Evolutionary conservation across 2,329 filamentous ascomycete genomes (phyloP), one percentile per base, ranked within the genome.

Genomic region (Xylariaceae sp.): DNA sequence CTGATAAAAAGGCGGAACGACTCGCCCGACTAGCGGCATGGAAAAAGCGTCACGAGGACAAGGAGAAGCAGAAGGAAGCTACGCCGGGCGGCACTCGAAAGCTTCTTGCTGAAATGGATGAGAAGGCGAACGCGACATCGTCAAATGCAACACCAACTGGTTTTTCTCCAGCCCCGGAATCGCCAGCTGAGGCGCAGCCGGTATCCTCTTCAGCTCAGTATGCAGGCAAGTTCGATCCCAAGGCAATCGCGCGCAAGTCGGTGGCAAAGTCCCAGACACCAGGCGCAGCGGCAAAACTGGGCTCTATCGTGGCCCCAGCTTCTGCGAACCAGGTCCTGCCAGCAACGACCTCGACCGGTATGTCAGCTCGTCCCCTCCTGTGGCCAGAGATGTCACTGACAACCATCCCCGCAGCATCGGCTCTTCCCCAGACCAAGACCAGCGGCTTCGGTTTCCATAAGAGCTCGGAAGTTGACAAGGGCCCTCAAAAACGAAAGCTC

Each of bases 41-140:
- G 89, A 95, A 95, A 66, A 85, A 88, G 63, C 90, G 89, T 64
- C 83, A 88, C 59, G 85, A 87, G 48, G 79, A 81, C 57, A 82
- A 83, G 51, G 82, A 83, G 52, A 86, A 86, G 59, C 78, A 85
- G 57, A 81, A 78, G 54, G 77, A 84, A 53, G 73, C 81, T 31
- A 78, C 78, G 37, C 70, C 76, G 28, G 77, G 76, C 41, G 80
- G 78, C 48, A 75, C 81, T 27, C 71, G 78, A 51, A 84, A 75
- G 52, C 74, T 88, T 39, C 67, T 84, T 40, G 79, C 82, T 53
- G 78, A 84, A 61, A 87, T 85, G 71, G 85, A 84, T 59, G 79
- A 78, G 58, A 87, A 78, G 63, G 74, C 76, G 37, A 76, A 69
- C 46, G 65, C 68, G 52, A 54, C 65, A 13, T 50, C 59, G 8